phyloP scores from a whole-genome alignment of 371 early-diverging fungal species.

The Saksenaea vasiformis region DNA sequence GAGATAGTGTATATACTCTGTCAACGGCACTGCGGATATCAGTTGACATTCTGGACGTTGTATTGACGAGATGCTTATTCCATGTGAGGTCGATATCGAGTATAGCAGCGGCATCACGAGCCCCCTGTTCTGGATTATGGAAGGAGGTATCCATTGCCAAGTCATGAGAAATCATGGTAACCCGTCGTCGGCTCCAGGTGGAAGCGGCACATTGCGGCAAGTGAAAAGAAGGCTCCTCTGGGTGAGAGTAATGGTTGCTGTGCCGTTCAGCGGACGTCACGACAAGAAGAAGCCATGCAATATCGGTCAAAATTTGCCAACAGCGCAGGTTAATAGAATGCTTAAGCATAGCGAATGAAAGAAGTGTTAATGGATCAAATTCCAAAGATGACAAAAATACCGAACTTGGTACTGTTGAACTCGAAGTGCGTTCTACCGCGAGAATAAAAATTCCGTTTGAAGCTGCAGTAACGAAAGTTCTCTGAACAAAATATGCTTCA shows the following conservation, averaged over 20 bases:
- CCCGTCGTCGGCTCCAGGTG: conserved; percentile 11
- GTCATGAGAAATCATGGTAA: conserved; percentile 40
- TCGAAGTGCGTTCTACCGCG: neutral
- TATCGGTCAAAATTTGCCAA: neutral
- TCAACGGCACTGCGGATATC: conserved; percentile 35
- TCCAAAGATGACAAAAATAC: neutral
- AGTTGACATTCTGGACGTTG: conserved; percentile 30
- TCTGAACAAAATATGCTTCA: no score
- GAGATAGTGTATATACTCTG: conserved; percentile 10
- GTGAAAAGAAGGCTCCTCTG: neutral
- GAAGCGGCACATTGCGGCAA: neutral
- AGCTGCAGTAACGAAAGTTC: no score
- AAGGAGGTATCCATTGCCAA: conserved; percentile 36
- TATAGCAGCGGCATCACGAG: conserved; percentile 45
- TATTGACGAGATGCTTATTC: conserved; percentile 30
- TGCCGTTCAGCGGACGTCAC: neutral
- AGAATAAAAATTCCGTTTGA: no score
- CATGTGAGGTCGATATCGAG: conserved; percentile 39
- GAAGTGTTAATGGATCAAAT: neutral
- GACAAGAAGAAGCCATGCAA: neutral
- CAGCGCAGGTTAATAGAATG: neutral
- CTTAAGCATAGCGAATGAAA: neutral
- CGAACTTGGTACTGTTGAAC: neutral
- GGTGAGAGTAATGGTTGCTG: neutral
- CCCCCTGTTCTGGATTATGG: conserved; percentile 38